Evolutionary conservation across 768 basidiomycete genomes (phyloP), one percentile per base, ranked within the genome.

Genomic region (Fomitopsis pulvina): DNA sequence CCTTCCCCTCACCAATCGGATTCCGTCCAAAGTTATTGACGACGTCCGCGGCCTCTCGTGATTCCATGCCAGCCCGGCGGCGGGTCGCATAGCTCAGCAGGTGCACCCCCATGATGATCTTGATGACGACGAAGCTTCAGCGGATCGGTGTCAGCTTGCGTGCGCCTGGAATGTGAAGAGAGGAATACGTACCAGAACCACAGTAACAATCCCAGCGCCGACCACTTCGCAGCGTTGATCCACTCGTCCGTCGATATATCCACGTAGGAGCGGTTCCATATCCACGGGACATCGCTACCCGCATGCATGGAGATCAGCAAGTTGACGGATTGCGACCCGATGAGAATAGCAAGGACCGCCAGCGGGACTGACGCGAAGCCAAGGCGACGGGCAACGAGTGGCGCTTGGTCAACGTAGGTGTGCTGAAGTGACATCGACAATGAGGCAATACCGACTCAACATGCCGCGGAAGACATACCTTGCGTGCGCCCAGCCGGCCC

Each of bases 301-400:
- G 60, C 52, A 48, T 63, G 61, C 60, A 64, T 62, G 11, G 79
- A 71, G 48, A 87, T 76, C 49, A 88, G 68, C 4, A 88, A 68
- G 45, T 66, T 75, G 45, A 87, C 60, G 11, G 83, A 85, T 59
- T 91, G 89, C 1, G 81, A 77, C 20, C 85, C 84, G 37, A 92
- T 79, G 48, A 94, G 73, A 52, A 88, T 77, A 18, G 77, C 79
- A 16, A 98, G 74, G 21, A 90, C 90, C 0, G 92, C 92, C 2
- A 98, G 76, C 0, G 96, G 96, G 20, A 98, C 73, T 0, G 93
- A 82, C 2, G 96, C 87, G 64, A 98, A 96, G 14, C 96, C 96
- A 8, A 99, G 75, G 5, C 96, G 81, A 2, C 95, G 85, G 1
- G 94, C 90, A 27, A 98, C 92, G 4, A 94, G 76, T 5, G 94